phyloP scores from a whole-genome alignment of 1,284 basidiomycete species.

The Tilletiopsis washingtonensis region DNA sequence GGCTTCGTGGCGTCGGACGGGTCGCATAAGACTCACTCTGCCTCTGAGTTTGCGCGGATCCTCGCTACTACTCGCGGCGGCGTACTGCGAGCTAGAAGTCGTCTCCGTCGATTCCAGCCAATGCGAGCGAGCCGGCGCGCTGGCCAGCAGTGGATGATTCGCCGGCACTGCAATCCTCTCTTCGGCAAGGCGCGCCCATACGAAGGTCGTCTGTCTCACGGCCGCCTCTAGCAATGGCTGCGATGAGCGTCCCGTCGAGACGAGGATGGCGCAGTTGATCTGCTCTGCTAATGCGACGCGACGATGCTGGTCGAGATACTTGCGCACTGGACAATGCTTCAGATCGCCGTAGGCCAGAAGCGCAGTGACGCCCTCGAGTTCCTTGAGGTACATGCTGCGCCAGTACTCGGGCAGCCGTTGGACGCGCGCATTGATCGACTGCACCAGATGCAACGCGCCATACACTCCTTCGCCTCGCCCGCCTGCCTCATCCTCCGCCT shows the following conservation, averaged over 20 bases:
- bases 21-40: neutral
- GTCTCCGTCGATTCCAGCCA: neutral
- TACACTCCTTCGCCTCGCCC: too few relatives aligned
- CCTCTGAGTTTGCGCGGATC: slow-evolving; percentile 1
- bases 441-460: slow-evolving; percentile 25
- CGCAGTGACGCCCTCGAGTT: slow-evolving; percentile 64
- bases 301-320: slow-evolving; percentile 64
- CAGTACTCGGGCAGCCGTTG: slow-evolving; percentile 27
- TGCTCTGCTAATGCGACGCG: slow-evolving; percentile 73
- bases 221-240: slow-evolving; percentile 39
- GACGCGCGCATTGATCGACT: slow-evolving; percentile 26
- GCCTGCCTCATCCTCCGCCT: too few relatives aligned
- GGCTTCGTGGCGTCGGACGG: neutral
- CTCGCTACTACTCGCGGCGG: neutral
- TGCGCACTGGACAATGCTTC: slow-evolving; percentile 60
- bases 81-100: neutral
- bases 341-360: slow-evolving; percentile 68
- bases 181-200: slow-evolving; percentile 18
- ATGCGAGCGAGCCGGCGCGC: slow-evolving; percentile 3
- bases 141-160: slow-evolving; percentile 16
- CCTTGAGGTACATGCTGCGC: slow-evolving; percentile 56
- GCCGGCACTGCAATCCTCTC: slow-evolving; percentile 19
- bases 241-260: slow-evolving; percentile 24
- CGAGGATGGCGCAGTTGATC: slow-evolving; percentile 73
- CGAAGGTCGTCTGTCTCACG: slow-evolving; percentile 33